A percentile compares a stretch with the other conserved stretches of the same genome.
Conservation (phyloP, 805 yeast genomes). For the Sugiyamaella qingdaonensis region DNA sequence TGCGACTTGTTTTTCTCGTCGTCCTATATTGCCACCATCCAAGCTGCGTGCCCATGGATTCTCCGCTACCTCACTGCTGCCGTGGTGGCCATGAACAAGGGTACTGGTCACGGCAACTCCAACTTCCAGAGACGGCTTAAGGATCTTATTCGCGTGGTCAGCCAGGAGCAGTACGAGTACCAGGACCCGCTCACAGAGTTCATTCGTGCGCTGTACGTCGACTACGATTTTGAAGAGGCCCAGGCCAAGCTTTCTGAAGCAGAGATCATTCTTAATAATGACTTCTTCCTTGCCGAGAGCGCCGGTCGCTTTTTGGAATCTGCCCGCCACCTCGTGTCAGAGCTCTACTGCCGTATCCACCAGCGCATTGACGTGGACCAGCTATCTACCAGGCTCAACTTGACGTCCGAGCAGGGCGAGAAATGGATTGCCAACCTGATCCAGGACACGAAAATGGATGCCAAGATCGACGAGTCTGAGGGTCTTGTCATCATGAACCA, state of each 20-base stretch:
- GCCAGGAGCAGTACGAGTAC: constrained; percentile 62
- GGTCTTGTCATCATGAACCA: constrained; percentile 53
- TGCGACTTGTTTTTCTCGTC: constrained; percentile 56
- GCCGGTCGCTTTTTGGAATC: constrained; percentile 42
- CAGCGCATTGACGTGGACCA: constrained; percentile 44
- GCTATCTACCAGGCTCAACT: constrained; percentile 42
- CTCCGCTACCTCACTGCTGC: constrained; percentile 61
- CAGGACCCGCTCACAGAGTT: constrained; percentile 60
- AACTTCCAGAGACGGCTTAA: constrained; percentile 50
- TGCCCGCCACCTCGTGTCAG: constrained; percentile 49
- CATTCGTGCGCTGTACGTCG: constrained; percentile 51
- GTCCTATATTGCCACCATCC: constrained; percentile 60
- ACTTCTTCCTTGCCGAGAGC: constrained; percentile 49
- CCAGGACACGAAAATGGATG: constrained; percentile 48
- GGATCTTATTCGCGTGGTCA: constrained; percentile 54
- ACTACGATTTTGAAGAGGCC: constrained; percentile 55
- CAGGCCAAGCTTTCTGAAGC: constrained; percentile 46
- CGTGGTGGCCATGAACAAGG: constrained; percentile 35
- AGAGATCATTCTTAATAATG: constrained; percentile 46
- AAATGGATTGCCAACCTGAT: constrained; percentile 49
- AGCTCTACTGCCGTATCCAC: constrained; percentile 53
- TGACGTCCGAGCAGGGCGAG: constrained; percentile 46
- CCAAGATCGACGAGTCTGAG: constrained; percentile 49
- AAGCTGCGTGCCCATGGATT: constrained; percentile 70
- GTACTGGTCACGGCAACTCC: constrained; percentile 30